Evolutionary conservation across 495 filamentous ascomycete genomes (phyloP).

Genomic region (Penicillium mononematosum): DNA sequence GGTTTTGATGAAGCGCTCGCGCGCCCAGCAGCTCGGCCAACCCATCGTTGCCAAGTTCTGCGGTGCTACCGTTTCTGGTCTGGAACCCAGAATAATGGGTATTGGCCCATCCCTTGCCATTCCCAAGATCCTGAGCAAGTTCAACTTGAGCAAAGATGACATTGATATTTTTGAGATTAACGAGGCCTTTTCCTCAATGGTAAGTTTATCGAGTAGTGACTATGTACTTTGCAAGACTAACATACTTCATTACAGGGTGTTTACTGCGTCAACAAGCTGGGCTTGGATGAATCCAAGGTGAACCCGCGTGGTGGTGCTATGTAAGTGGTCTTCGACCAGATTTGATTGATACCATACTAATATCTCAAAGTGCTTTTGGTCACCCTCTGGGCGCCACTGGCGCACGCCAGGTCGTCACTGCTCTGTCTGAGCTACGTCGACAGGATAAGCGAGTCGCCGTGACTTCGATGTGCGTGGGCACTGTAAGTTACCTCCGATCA

Average conservation of each 20-base stretch:
- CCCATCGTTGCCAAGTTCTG: constrained; percentile 91
- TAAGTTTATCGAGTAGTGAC: constrained; percentile 24
- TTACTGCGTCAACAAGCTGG: constrained; percentile 78
- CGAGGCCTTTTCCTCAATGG: constrained; percentile 97
- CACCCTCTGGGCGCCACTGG: constrained; percentile 81
- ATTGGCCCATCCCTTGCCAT: constrained; percentile 92
- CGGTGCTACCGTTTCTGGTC: constrained; percentile 80
- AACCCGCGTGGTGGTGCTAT: constrained; percentile 84
- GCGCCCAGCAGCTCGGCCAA: constrained; percentile 76
- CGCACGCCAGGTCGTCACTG: constrained; percentile 79
- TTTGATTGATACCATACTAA: constrained; percentile 3
- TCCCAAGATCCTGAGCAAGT: constrained; percentile 84
- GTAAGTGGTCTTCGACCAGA: constrained; percentile 25
- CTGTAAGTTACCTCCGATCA: constrained; percentile 43
- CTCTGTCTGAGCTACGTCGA: constrained; percentile 71
- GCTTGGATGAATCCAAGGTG: constrained; percentile 78
- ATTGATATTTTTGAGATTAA: constrained; percentile 92
- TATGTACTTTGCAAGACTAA: constrained; percentile 12
- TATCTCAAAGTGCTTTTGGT: constrained; percentile 58
- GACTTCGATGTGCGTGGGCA: constrained; percentile 86
- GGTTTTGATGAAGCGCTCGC: constrained; percentile 89
- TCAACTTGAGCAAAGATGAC: constrained; percentile 72
- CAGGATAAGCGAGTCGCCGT: constrained; percentile 76
- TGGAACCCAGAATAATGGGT: constrained; percentile 93
- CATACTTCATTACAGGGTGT: constrained; percentile 49